Conservation (phyloP, 2,329 filamentous ascomycete genomes). For the Colletotrichum sp. region DNA sequence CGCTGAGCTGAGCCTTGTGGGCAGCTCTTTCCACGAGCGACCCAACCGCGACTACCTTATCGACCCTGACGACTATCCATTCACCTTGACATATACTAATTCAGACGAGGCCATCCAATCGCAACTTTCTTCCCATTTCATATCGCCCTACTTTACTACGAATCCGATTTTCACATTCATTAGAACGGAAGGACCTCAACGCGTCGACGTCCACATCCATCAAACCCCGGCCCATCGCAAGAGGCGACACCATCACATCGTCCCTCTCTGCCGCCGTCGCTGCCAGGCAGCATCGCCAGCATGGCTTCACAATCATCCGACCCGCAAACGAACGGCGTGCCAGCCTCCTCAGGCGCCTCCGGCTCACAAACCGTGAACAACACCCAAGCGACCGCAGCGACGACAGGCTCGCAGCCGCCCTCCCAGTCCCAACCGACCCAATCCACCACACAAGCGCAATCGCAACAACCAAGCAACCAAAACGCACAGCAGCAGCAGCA, state of each 20-base stretch:
- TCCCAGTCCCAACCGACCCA: constrained; percentile 18
- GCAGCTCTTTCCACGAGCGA: neutral
- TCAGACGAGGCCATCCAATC: neutral
- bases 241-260: neutral
- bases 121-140: neutral
- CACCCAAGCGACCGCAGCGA: constrained; percentile 37
- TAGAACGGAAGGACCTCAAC: neutral
- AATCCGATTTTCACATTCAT: neutral
- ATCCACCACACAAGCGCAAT: constrained; percentile 21
- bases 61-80: neutral
- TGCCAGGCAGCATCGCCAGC: neutral
- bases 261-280: neutral
- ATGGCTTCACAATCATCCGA: constrained; percentile 35
- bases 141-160: neutral
- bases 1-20: neutral
- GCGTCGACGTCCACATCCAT: neutral
- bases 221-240: neutral
- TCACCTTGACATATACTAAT: neutral
- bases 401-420: constrained; percentile 14
- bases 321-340: constrained; percentile 61
- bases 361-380: constrained; percentile 40
- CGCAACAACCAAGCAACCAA: constrained; percentile 12
- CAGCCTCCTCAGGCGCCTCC: constrained; percentile 41
- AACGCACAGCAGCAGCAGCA: neutral
- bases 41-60: neutral